Conservation (phyloP, 2,329 filamentous ascomycete species). For the Colletotrichum sp. region DNA sequence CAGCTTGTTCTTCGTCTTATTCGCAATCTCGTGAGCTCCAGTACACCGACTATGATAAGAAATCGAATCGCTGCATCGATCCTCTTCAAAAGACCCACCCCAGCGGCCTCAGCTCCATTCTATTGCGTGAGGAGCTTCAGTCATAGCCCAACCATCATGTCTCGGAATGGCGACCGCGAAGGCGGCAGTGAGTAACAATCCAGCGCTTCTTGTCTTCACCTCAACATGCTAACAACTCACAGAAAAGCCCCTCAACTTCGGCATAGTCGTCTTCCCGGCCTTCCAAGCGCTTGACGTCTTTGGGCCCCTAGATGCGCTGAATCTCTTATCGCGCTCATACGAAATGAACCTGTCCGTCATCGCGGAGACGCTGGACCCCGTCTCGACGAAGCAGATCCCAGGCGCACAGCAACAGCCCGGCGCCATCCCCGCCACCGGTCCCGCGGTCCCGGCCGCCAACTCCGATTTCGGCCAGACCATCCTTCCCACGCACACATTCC, state of each 20-base stretch:
- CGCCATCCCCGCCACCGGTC: background rate
- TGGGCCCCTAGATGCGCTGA: conserved; percentile 40
- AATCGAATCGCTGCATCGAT: background rate
- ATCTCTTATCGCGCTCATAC: conserved; percentile 25
- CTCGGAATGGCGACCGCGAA: background rate
- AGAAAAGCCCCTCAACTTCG: conserved; percentile 27
- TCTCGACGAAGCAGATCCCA: conserved; percentile 6
- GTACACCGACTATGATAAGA: background rate
- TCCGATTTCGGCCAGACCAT: conserved; percentile 21
- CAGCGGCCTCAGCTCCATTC: background rate
- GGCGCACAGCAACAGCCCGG: background rate
- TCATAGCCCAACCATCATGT: background rate
- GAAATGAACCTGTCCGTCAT: conserved; percentile 22
- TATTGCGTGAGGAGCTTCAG: background rate
- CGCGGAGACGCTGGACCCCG: conserved; percentile 18
- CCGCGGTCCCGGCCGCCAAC: background rate
- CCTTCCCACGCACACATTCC: conserved; percentile 44
- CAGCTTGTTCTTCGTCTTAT: background rate
- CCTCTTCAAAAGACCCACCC: background rate
- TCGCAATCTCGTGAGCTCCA: background rate
- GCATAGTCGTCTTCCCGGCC: conserved; percentile 37
- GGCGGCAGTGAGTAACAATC: background rate
- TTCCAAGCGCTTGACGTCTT: conserved; percentile 43
- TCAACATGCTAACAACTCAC: background rate
- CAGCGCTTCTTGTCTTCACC: background rate